Percentiles rank a stretch among this genome's conserved stretches.
phyloP scores from a whole-genome alignment of 1,139 yeast species.

The Yamadazyma triangularis region DNA sequence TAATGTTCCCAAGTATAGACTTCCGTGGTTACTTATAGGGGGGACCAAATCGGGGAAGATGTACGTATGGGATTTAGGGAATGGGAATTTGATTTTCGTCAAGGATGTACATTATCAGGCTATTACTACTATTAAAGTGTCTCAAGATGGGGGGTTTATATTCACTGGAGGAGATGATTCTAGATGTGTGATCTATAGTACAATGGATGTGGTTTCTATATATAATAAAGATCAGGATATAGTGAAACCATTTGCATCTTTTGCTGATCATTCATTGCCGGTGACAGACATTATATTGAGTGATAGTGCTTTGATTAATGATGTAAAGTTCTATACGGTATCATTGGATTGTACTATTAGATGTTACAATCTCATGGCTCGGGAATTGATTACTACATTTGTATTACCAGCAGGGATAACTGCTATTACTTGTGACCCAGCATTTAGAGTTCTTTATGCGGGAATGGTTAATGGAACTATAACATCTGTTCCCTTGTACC shows the following conservation, averaged over 20 bases:
- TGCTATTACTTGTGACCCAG: slow-evolving; percentile 71
- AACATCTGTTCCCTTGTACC: slow-evolving; percentile 54
- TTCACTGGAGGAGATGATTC: slow-evolving; percentile 82
- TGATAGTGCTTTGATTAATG: slow-evolving; percentile 45
- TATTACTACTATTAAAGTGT: slow-evolving; percentile 54
- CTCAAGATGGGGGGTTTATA: slow-evolving; percentile 63
- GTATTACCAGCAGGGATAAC: slow-evolving; percentile 58
- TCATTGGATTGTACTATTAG: slow-evolving; percentile 77
- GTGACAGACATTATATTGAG: slow-evolving; percentile 59
- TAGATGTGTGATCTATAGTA: slow-evolving; percentile 71
- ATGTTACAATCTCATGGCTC: slow-evolving; percentile 48
- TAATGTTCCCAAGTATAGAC: slow-evolving; percentile 22
- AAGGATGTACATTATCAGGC: slow-evolving; percentile 85
- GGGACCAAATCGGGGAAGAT: slow-evolving; percentile 70
- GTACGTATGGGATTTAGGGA: slow-evolving; percentile 80
- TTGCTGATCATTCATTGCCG: slow-evolving; percentile 75
- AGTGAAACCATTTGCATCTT: slow-evolving; percentile 42
- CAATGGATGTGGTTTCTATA: slow-evolving; percentile 52
- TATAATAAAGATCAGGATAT: slow-evolving; percentile 17
- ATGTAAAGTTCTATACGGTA: slow-evolving; percentile 63
- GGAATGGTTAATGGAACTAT: slow-evolving; percentile 67
- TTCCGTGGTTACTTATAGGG: slow-evolving; percentile 71
- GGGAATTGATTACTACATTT: slow-evolving; percentile 60
- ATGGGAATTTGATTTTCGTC: slow-evolving; percentile 70
- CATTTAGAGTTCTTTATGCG: slow-evolving; percentile 68